A percentile compares a stretch with the other conserved stretches of the same genome.
Conservation (phyloP, 441 rosid species). For the Euphorbia corollata region DNA sequence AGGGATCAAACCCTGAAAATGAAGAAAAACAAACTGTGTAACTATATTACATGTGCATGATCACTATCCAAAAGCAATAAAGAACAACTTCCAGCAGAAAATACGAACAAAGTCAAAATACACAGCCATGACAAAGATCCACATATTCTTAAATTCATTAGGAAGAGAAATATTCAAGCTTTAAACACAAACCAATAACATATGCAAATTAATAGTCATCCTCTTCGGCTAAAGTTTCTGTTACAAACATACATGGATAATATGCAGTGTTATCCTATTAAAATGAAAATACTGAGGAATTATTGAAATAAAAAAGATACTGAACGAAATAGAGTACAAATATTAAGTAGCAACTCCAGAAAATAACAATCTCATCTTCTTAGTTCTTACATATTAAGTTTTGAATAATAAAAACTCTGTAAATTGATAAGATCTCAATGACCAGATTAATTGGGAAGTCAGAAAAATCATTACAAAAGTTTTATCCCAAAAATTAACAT, state of each 20-base stretch:
- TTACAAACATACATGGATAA: neutral
- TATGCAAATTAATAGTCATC: too few species aligned
- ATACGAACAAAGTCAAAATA: neutral
- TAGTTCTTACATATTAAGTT: neutral
- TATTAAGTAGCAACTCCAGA: neutral
- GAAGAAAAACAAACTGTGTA: conserved; percentile 4
- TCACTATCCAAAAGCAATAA: neutral
- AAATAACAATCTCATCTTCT: neutral
- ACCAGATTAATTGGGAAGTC: too few species aligned
- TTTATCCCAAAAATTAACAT: neutral
- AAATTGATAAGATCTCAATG: neutral
- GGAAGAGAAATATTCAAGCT: neutral
- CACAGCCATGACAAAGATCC: neutral
- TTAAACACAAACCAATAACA: neutral
- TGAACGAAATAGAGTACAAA: neutral
- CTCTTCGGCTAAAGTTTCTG: too few species aligned
- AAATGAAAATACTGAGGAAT: too few species aligned
- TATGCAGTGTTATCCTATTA: neutral
- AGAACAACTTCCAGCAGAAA: neutral
- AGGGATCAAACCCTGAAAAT: conserved; percentile 83
- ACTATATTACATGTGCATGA: neutral
- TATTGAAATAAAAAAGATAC: too few species aligned
- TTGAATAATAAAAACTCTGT: neutral
- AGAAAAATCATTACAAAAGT: neutral
- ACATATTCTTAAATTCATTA: neutral